Conservation (phyloP, 2,329 filamentous ascomycete species). For the Sphaerulina musiva region DNA sequence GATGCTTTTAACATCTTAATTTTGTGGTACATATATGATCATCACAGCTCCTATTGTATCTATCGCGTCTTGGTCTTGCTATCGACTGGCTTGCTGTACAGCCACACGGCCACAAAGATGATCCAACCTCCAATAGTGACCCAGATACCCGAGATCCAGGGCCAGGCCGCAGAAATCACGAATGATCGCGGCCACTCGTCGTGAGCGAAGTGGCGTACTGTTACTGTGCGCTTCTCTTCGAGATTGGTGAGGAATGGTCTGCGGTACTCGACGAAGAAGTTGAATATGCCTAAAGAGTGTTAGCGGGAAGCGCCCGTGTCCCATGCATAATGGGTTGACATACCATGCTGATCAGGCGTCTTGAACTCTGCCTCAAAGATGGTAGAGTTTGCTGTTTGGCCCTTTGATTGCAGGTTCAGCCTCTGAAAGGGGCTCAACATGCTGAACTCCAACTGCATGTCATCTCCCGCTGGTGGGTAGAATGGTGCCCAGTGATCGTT, state of each 20-base stretch:
- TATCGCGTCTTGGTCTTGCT: constrained; percentile 32
- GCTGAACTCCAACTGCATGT: constrained; percentile 88
- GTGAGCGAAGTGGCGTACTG: constrained; percentile 92
- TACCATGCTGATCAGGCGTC: constrained; percentile 91
- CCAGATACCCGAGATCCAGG: constrained; percentile 84
- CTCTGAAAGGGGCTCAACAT: constrained; percentile 99
- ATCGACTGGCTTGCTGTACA: constrained; percentile 61
- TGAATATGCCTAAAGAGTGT: constrained; percentile 61
- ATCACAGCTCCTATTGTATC: background rate
- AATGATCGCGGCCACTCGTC: constrained; percentile 92
- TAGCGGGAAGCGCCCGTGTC: background rate
- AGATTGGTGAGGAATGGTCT: constrained; percentile 81
- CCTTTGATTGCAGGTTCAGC: constrained; percentile 57
- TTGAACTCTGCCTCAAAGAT: constrained; percentile 70
- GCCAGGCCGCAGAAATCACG: constrained; percentile 84
- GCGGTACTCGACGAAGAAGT: constrained; percentile 96
- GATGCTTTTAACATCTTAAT: background rate
- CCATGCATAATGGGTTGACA: background rate
- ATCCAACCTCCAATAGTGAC: constrained; percentile 79
- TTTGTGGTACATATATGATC: background rate
- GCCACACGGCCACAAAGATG: constrained; percentile 78
- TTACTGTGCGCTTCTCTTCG: constrained; percentile 92
- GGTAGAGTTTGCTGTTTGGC: constrained; percentile 57
- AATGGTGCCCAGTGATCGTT: constrained; percentile 72
- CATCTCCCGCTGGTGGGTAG: constrained; percentile 60